Percentiles rank a stretch among this genome's conserved stretches.
These are phyloP conservation scores for Reticulascus tulasneorum DNA, from an alignment of 2,329 filamentous ascomycete genomes.

Conservation along the genomic window DNA sequence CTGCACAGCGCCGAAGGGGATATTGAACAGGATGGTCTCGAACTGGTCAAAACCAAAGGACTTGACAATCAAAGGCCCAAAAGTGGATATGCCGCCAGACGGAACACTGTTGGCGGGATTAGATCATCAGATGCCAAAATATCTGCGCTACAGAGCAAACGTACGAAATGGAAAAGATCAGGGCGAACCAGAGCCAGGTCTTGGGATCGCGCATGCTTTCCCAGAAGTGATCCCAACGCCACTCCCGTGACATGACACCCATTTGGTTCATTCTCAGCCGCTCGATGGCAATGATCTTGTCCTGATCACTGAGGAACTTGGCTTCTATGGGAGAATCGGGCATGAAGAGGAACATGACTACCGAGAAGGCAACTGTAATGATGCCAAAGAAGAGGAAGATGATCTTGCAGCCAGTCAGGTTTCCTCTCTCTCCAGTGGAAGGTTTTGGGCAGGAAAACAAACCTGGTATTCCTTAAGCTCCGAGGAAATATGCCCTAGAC, in stretches of 20 bases:
- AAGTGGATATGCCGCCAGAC: conserved; percentile 54
- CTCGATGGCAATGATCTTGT: conserved; percentile 56
- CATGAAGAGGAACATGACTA: conserved; percentile 52
- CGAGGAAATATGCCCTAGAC: conserved; percentile 45
- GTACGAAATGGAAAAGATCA: conserved; percentile 51
- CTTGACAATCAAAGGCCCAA: conserved; percentile 55
- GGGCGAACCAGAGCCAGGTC: conserved; percentile 37
- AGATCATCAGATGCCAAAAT: background rate
- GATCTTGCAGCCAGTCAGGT: conserved; percentile 28
- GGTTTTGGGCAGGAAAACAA: background rate
- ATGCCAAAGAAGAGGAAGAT: conserved; percentile 53
- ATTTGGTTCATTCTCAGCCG: conserved; percentile 48
- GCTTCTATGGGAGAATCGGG: conserved; percentile 61
- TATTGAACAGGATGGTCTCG: conserved; percentile 56
- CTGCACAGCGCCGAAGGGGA: conserved; percentile 58
- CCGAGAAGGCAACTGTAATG: conserved; percentile 43
- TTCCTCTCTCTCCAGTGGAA: no score
- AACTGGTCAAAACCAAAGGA: conserved; percentile 55
- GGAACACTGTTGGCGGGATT: conserved; percentile 31
- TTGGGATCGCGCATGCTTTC: conserved; percentile 36
- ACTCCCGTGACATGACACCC: conserved; percentile 32
- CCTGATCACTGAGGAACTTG: conserved; percentile 51
- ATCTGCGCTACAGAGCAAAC: conserved; percentile 4
- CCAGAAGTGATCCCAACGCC: conserved; percentile 37
- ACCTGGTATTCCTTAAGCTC: conserved; percentile 44